These are phyloP conservation scores for Paracamarosporium sp. DNA, from an alignment of 2,329 filamentous ascomycete genomes.

Conservation along the genomic window DNA sequence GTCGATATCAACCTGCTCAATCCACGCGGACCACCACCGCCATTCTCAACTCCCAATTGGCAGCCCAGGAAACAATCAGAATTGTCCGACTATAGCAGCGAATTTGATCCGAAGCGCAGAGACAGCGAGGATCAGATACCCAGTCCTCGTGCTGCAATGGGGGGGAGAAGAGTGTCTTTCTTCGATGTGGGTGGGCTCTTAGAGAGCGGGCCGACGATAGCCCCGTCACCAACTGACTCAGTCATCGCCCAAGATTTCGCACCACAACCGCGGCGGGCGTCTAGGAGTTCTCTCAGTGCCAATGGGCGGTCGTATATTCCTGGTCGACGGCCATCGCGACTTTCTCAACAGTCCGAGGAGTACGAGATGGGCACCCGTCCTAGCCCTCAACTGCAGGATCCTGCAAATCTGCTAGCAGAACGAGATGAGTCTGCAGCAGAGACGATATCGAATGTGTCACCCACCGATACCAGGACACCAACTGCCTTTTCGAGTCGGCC, in stretches of 20 bases:
- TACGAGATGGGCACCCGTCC: constrained; percentile 33
- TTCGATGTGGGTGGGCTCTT: constrained; percentile 85
- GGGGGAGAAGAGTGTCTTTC: constrained; percentile 72
- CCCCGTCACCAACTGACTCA: constrained; percentile 42
- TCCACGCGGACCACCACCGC: constrained; percentile 24
- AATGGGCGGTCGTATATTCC: constrained; percentile 33
- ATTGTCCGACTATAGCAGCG: constrained; percentile 25
- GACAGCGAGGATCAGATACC: constrained; percentile 44
- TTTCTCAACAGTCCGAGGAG: constrained; percentile 44
- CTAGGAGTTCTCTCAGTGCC: constrained; percentile 31
- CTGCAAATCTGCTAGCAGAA: constrained; percentile 31
- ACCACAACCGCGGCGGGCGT: constrained; percentile 35
- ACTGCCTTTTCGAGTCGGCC: constrained; percentile 19
- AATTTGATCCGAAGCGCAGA: constrained; percentile 27
- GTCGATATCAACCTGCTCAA: constrained; percentile 36
- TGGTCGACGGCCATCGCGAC: constrained; percentile 37
- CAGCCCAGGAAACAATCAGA: constrained; percentile 29
- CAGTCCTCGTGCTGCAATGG: constrained; percentile 38
- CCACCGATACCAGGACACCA: constrained; percentile 15
- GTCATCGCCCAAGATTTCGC: constrained; percentile 53
- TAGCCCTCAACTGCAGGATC: constrained; percentile 33
- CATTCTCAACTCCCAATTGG: constrained; percentile 41
- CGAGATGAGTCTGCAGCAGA: constrained; percentile 27
- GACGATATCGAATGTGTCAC: constrained; percentile 12
- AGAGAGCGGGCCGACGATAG: constrained; percentile 54